A percentile compares a stretch with the other conserved stretches of the same genome.
Evolutionary conservation across 352 stramenopile species (phyloP).

Genomic region (Paralagenidium karlingii): DNA sequence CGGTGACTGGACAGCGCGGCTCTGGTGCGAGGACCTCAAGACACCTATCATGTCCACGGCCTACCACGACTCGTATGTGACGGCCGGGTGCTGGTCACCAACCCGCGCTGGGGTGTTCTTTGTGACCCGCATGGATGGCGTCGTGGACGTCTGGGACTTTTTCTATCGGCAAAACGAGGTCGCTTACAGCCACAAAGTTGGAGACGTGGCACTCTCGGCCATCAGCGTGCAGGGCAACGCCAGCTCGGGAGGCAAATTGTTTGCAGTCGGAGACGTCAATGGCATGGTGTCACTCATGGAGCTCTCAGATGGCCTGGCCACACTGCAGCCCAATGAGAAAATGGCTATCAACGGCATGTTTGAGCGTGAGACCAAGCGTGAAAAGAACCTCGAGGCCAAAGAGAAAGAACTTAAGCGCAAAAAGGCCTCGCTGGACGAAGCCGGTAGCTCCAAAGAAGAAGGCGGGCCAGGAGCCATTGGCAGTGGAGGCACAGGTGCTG

Average conservation of each 20-base stretch:
- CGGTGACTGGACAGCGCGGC: conserved; percentile 92
- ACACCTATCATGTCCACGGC: conserved; percentile 96
- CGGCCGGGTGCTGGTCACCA: conserved; percentile 92
- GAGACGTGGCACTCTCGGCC: conserved; percentile 81
- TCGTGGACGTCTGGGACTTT: conserved; percentile 97
- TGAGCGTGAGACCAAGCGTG: conserved; percentile 93
- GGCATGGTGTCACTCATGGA: conserved; percentile 95
- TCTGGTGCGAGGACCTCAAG: conserved; percentile 96
- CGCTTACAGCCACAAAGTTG: conserved; percentile 95
- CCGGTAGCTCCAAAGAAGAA: conserved; percentile 35
- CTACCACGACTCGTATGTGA: conserved; percentile 95
- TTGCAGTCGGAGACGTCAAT: conserved; percentile 92
- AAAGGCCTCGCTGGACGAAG: conserved; percentile 75
- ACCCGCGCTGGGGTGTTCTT: conserved; percentile 95
- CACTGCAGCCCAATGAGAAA: conserved; percentile 90
- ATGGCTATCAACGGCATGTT: conserved; percentile 92
- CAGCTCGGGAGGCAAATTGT: conserved; percentile 82
- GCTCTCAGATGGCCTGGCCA: conserved; percentile 87
- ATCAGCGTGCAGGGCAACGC: conserved; percentile 90
- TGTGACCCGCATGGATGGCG: conserved; percentile 92
- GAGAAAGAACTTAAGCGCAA: conserved; percentile 82
- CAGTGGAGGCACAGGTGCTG: too few relatives aligned
- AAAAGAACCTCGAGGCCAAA: conserved; percentile 90
- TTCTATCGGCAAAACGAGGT: conserved; percentile 96
- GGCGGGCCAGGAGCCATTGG: too few relatives aligned